Evolutionary conservation across 495 filamentous ascomycete species (phyloP).

Genomic region (Penicillium egyptiacum): DNA sequence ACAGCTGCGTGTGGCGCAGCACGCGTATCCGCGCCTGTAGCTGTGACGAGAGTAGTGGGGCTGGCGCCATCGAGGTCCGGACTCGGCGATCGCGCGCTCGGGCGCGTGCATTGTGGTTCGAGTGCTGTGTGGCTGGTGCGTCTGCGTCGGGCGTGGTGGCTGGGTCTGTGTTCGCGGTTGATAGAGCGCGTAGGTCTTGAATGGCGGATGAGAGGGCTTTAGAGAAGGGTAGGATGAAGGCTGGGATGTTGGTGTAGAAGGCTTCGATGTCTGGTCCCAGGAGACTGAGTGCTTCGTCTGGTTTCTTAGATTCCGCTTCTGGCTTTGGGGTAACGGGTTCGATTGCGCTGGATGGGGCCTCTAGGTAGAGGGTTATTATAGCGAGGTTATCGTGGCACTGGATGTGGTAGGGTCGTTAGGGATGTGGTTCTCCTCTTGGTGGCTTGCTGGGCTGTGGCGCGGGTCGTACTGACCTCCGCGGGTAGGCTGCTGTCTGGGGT

Average conservation of each 20-base stretch:
- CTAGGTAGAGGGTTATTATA: constrained; percentile 42
- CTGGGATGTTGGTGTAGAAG: constrained; percentile 39
- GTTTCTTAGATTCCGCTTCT: constrained; percentile 14
- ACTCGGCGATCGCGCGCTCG: constrained; percentile 33
- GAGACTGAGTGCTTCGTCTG: constrained; percentile 33
- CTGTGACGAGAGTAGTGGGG: constrained; percentile 28
- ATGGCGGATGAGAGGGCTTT: constrained; percentile 27
- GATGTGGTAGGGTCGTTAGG: background rate
- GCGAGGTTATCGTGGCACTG: constrained; percentile 41
- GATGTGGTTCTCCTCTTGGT: background rate
- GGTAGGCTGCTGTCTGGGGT: constrained; percentile 34
- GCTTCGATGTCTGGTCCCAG: constrained; percentile 38
- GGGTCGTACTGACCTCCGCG: constrained; percentile 33
- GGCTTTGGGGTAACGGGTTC: constrained; percentile 20
- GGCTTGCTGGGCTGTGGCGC: background rate
- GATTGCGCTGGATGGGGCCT: constrained; percentile 30
- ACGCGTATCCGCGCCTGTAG: constrained; percentile 27
- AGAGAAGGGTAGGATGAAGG: constrained; percentile 31
- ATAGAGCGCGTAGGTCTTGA: constrained; percentile 30
- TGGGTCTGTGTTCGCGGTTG: background rate
- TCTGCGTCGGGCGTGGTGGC: constrained; percentile 7
- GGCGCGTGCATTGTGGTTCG: constrained; percentile 25
- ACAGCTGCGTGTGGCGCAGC: constrained; percentile 34
- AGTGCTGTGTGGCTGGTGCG: background rate
- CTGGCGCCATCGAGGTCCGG: constrained; percentile 26